Conservation (phyloP, 441 rosid genomes). For the Macaranga tanarius region DNA sequence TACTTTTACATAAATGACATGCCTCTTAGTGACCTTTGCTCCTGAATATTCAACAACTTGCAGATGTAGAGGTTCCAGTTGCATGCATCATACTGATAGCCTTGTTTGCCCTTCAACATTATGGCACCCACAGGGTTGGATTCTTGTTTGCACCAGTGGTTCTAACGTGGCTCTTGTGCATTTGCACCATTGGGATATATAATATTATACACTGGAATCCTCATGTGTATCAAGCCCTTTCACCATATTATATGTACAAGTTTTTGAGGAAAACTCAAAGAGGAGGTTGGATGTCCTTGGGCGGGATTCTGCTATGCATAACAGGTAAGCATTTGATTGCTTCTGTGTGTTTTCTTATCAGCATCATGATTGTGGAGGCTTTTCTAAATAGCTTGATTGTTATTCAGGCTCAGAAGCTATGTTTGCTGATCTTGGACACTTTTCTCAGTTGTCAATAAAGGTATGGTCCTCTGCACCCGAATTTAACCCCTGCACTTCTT, state of each 20-base stretch:
- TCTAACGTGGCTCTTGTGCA: constrained; percentile 77
- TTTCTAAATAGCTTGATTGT: constrained; percentile 1
- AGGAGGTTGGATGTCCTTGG: constrained; percentile 94
- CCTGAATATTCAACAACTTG: constrained; percentile 29
- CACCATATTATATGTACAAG: constrained; percentile 87
- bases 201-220: constrained; percentile 90
- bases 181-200: constrained; percentile 76
- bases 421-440: constrained; percentile 99
- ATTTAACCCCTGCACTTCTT: too few species aligned
- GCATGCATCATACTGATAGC: constrained; percentile 75
- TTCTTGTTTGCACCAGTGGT: constrained; percentile 92
- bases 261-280: constrained; percentile 82
- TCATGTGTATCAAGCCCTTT: constrained; percentile 79
- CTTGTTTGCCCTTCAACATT: constrained; percentile 93
- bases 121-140: constrained; percentile 90
- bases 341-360: background rate
- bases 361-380: background rate
- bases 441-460: constrained; percentile 90
- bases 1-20: background rate
- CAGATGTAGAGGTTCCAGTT: constrained; percentile 82
- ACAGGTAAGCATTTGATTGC: constrained; percentile 47
- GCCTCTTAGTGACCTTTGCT: constrained; percentile 5
- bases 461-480: constrained; percentile 28
- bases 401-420: constrained; percentile 85
- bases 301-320: constrained; percentile 88